Evolutionary conservation across 2,329 filamentous ascomycete genomes (phyloP).

Genomic region (Nemania sp.): DNA sequence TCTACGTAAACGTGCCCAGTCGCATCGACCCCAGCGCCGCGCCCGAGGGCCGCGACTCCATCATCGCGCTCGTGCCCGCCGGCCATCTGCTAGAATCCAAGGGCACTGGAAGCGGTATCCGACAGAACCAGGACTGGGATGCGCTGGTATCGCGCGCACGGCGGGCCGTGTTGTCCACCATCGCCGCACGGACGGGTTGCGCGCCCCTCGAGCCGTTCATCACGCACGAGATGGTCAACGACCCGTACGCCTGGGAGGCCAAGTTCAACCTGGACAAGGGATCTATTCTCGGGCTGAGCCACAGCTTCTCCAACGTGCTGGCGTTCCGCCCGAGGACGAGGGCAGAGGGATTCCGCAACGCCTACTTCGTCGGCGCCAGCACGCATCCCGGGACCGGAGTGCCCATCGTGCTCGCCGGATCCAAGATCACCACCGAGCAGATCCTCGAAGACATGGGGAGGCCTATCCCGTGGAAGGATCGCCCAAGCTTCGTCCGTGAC

Average conservation of each 20-base stretch:
- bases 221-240: slow-evolving; percentile 67
- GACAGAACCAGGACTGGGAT: slow-evolving; percentile 61
- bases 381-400: slow-evolving; percentile 79
- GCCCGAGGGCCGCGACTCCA: slow-evolving; percentile 64
- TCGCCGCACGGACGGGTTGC: slow-evolving; percentile 63
- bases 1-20: slow-evolving; percentile 78
- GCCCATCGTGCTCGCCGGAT: slow-evolving; percentile 72
- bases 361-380: slow-evolving; percentile 76
- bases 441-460: slow-evolving; percentile 44
- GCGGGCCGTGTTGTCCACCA: slow-evolving; percentile 62
- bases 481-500: slow-evolving; percentile 22
- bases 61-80: slow-evolving; percentile 74
- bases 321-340: slow-evolving; percentile 66
- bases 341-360: slow-evolving; percentile 52
- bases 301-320: slow-evolving; percentile 75
- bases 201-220: slow-evolving; percentile 53
- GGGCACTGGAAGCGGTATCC: slow-evolving; percentile 39
- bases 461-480: slow-evolving; percentile 38
- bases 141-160: slow-evolving; percentile 63
- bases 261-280: slow-evolving; percentile 77
- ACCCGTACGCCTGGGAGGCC: slow-evolving; percentile 65
- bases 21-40: slow-evolving; percentile 71
- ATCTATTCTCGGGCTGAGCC: slow-evolving; percentile 72
- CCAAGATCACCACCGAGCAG: slow-evolving; percentile 60
- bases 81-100: slow-evolving; percentile 65